Percentiles rank a stretch among this genome's conserved stretches.
phyloP scores from a whole-genome alignment of 2,329 filamentous ascomycete species.

The Stachybotrys echinatus region DNA sequence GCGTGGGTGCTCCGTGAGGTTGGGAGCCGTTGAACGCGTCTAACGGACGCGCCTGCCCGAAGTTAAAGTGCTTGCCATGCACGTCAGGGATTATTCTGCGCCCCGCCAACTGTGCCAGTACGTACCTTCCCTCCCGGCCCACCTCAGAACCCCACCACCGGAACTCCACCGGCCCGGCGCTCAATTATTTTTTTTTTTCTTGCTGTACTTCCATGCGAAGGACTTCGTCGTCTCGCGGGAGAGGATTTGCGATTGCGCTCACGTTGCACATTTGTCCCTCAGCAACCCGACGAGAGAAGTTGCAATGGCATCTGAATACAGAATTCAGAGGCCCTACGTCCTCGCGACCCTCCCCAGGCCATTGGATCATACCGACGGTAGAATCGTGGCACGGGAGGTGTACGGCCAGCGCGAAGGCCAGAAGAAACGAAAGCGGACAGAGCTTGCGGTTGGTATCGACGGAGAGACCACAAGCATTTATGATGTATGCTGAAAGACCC shows the following conservation, averaged over 20 bases:
- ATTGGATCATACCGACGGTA: conserved; percentile 44
- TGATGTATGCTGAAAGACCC: conserved; percentile 48
- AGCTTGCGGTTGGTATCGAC: conserved; percentile 59
- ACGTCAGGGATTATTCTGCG: background rate
- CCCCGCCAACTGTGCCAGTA: background rate
- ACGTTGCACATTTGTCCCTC: background rate
- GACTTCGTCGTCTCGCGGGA: background rate
- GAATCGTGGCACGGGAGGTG: conserved; percentile 55
- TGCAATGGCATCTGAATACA: conserved; percentile 53
- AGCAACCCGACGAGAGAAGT: background rate
- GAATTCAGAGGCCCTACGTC: conserved; percentile 60
- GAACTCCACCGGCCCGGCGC: background rate
- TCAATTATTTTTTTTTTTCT: background rate
- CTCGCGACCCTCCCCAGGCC: conserved; percentile 55
- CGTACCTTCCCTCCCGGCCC: background rate
- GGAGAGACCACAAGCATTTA: conserved; percentile 63
- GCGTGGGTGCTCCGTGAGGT: background rate
- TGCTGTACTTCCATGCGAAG: background rate
- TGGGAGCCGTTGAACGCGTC: background rate
- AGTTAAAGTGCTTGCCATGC: background rate
- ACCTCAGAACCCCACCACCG: background rate
- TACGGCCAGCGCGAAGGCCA: conserved; percentile 52
- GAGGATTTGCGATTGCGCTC: background rate
- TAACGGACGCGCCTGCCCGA: background rate
- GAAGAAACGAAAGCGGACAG: conserved; percentile 58